These are phyloP conservation scores for Scutellaria barbata DNA, from an alignment of 257 asterid species.

Conservation along the genomic window DNA sequence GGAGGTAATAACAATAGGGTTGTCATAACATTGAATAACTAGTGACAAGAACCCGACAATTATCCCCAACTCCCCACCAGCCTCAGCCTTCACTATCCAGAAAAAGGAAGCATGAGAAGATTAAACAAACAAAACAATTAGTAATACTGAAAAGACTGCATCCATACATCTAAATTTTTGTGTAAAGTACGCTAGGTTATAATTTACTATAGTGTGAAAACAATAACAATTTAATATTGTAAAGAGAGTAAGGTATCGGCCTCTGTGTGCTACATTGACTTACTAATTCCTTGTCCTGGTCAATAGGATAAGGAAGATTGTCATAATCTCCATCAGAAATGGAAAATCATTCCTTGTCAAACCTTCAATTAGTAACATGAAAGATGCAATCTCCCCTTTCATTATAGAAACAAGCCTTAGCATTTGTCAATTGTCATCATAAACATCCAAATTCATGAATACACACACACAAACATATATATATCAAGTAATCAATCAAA, in stretches of 20 bases:
- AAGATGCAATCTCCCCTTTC: slow-evolving; percentile 69
- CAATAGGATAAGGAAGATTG: slow-evolving; percentile 43
- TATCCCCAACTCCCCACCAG: background rate
- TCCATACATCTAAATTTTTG: background rate
- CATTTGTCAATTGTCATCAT: too few species aligned
- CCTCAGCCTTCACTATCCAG: background rate
- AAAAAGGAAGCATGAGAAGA: background rate
- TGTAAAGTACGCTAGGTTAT: background rate
- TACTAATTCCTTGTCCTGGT: slow-evolving; percentile 57
- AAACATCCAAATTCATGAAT: too few species aligned
- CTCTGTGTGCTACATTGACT: slow-evolving; percentile 36
- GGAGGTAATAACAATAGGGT: too few species aligned
- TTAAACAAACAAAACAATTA: background rate
- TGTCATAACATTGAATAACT: too few species aligned
- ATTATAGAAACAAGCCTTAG: too few species aligned
- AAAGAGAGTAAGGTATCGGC: slow-evolving; percentile 6
- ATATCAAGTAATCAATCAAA: too few species aligned
- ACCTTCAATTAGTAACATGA: slow-evolving; percentile 67
- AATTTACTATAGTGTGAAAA: background rate
- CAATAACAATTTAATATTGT: background rate
- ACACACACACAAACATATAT: too few species aligned
- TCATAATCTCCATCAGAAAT: slow-evolving; percentile 54
- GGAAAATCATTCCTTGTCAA: slow-evolving; percentile 51
- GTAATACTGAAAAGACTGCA: background rate
- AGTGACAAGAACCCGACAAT: background rate